phyloP scores from a whole-genome alignment of 2,329 filamentous ascomycete species.

The Calonectria pteridis region DNA sequence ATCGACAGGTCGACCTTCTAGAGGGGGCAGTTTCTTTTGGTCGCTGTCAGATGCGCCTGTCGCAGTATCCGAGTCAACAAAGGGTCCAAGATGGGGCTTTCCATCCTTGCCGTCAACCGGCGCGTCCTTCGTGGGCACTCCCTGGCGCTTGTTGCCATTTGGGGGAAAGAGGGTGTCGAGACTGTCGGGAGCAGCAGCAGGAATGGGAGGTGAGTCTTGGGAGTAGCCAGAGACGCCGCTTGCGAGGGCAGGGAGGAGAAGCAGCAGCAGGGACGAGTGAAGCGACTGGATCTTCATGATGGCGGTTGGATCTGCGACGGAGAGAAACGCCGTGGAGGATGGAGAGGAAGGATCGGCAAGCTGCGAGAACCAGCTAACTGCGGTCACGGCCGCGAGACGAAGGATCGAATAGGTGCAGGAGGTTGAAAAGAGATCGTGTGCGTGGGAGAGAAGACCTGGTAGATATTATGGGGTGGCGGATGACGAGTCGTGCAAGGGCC shows the following conservation, averaged over 20 bases:
- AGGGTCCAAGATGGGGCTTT: slow-evolving; percentile 90
- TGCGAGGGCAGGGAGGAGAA: slow-evolving; percentile 70
- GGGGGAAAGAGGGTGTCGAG: slow-evolving; percentile 42
- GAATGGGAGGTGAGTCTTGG: slow-evolving; percentile 32
- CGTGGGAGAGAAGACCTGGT: slow-evolving; percentile 12
- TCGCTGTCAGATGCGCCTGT: slow-evolving; percentile 42
- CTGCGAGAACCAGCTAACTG: slow-evolving; percentile 22
- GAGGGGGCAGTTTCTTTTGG: slow-evolving; percentile 55
- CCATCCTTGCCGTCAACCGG: slow-evolving; percentile 95
- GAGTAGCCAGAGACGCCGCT: slow-evolving; percentile 41
- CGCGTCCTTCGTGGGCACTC: slow-evolving; percentile 75
- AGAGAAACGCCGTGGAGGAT: slow-evolving; percentile 8
- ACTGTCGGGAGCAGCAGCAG: slow-evolving; percentile 43
- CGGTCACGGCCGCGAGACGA: slow-evolving; percentile 28
- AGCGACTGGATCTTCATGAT: slow-evolving; percentile 71
- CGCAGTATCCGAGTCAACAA: slow-evolving; percentile 68
- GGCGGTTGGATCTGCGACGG: slow-evolving; percentile 24
- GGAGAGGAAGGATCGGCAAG: slow-evolving; percentile 11
- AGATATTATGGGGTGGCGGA: neutral
- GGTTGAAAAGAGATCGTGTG: slow-evolving; percentile 24
- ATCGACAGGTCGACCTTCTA: slow-evolving; percentile 65
- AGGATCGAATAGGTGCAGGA: slow-evolving; percentile 6
- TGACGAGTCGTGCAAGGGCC: slow-evolving; percentile 15
- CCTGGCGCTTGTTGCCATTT: slow-evolving; percentile 51
- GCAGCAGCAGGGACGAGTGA: slow-evolving; percentile 68